Evolutionary conservation across 139 green algal genomes (phyloP).

Genomic region (Gonium pectorale): DNA sequence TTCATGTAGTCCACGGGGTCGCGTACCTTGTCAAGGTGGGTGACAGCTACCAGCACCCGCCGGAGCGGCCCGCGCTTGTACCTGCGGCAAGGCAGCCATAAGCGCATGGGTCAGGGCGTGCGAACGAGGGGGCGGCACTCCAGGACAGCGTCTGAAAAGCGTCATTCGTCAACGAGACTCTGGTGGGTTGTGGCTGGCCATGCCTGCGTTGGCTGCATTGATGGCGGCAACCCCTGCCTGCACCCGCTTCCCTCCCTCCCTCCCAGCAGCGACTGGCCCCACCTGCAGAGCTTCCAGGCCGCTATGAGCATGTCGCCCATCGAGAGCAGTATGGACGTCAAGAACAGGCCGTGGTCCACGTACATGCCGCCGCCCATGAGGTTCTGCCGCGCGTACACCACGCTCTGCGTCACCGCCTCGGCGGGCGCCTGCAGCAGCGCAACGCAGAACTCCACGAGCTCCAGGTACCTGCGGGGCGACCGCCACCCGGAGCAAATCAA

Average conservation of each 20-base stretch:
- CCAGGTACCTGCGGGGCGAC: conserved; percentile 47
- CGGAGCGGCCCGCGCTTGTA: conserved; percentile 45
- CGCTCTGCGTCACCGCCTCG: conserved; percentile 45
- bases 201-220: too few species aligned
- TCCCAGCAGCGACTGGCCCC: too few species aligned
- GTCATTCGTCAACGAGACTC: too few species aligned
- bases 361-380: conserved; percentile 52
- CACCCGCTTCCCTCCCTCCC: too few species aligned
- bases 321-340: conserved; percentile 56
- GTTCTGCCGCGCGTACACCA: conserved; percentile 51
- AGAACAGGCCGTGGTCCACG: conserved; percentile 50
- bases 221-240: too few species aligned
- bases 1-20: conserved; percentile 33
- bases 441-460: conserved; percentile 62
- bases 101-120: too few species aligned
- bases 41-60: conserved; percentile 19
- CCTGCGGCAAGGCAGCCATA: background rate
- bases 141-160: background rate
- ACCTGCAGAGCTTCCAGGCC: conserved; percentile 47
- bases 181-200: too few species aligned
- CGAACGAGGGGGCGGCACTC: background rate
- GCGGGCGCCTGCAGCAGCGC: conserved; percentile 55
- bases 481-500: background rate
- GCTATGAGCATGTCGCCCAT: conserved; percentile 52
- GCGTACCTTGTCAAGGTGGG: conserved; percentile 29